Evolutionary conservation across 139 green algal genomes (phyloP).

Genomic region (Monoraphidium neglectum): DNA sequence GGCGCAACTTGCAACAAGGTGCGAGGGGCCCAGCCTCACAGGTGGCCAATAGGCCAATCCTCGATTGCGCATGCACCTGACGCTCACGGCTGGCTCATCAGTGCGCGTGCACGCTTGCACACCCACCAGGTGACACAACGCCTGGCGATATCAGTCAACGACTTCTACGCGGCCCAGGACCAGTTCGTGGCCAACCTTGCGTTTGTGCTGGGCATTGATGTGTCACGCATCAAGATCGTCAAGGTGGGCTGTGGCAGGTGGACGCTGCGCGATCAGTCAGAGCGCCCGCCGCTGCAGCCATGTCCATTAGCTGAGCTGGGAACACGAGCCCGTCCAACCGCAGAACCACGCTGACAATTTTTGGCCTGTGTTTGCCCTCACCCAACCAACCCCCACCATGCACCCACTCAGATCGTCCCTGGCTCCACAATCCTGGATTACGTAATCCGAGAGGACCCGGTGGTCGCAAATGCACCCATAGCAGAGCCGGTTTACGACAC

Average conservation of each 20-base stretch:
- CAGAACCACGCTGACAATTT: too few species aligned
- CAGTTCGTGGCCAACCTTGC: slow-evolving; percentile 14
- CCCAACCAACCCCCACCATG: too few species aligned
- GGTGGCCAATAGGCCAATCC: neutral
- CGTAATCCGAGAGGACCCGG: slow-evolving; percentile 13
- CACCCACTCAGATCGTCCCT: slow-evolving; percentile 1
- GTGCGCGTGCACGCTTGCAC: neutral
- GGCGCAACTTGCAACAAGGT: neutral
- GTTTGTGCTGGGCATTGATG: slow-evolving; percentile 34
- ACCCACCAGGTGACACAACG: neutral
- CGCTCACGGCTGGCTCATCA: neutral
- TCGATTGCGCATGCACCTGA: neutral
- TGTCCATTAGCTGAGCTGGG: too few species aligned
- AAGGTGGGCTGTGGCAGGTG: too few species aligned
- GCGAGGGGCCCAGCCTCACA: neutral
- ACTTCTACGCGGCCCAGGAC: slow-evolving; percentile 22
- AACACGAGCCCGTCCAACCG: too few species aligned
- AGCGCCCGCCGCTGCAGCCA: too few species aligned
- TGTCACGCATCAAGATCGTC: slow-evolving; percentile 27
- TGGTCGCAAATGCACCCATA: neutral
- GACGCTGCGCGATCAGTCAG: too few species aligned
- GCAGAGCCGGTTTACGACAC: slow-evolving; percentile 16
- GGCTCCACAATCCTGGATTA: slow-evolving; percentile 10
- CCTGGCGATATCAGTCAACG: slow-evolving; percentile 17
- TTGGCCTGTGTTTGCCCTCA: too few species aligned